Conservation (phyloP, 768 basidiomycete genomes). For the Mycena kentingensis region DNA sequence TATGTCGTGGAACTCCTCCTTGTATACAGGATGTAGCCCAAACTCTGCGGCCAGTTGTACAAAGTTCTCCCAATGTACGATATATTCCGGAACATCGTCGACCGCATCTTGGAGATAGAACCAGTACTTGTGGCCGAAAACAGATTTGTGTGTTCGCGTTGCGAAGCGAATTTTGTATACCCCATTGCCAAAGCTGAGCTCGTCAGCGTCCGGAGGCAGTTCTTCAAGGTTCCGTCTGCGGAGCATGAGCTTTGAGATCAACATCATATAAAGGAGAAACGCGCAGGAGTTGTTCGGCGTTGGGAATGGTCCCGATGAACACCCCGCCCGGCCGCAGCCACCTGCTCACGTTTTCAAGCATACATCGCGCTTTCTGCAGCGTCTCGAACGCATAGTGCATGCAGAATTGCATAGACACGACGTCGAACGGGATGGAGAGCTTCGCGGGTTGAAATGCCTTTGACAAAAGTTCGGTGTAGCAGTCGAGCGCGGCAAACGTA, state of each 20-base stretch:
- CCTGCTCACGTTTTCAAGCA: conserved; percentile 87
- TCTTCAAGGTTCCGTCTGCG: conserved; percentile 70
- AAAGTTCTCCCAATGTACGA: conserved; percentile 96
- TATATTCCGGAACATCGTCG: conserved; percentile 94
- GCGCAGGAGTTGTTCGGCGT: conserved; percentile 81
- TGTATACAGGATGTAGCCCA: conserved; percentile 71
- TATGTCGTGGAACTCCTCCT: conserved; percentile 88
- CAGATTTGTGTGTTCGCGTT: conserved; percentile 56
- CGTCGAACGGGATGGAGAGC: conserved; percentile 78
- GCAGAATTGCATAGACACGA: conserved; percentile 98
- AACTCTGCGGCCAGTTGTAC: conserved; percentile 86
- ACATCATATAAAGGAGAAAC: conserved; percentile 35
- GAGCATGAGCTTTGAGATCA: neutral
- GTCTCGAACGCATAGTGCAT: conserved; percentile 99
- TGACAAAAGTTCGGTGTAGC: conserved; percentile 74
- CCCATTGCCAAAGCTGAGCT: conserved; percentile 85
- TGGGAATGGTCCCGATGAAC: conserved; percentile 98
- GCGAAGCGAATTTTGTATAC: conserved; percentile 91
- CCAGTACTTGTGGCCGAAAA: conserved; percentile 90
- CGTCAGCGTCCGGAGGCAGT: conserved; percentile 63
- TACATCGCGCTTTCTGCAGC: conserved; percentile 80
- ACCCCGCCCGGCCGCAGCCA: conserved; percentile 82
- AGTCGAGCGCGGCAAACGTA: conserved; percentile 83
- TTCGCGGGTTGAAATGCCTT: conserved; percentile 65
- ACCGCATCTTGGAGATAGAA: conserved; percentile 96